A percentile compares a stretch with the other conserved stretches of the same genome.
Conservation (phyloP, 805 yeast species). For the Metschnikowia reukaufii region DNA sequence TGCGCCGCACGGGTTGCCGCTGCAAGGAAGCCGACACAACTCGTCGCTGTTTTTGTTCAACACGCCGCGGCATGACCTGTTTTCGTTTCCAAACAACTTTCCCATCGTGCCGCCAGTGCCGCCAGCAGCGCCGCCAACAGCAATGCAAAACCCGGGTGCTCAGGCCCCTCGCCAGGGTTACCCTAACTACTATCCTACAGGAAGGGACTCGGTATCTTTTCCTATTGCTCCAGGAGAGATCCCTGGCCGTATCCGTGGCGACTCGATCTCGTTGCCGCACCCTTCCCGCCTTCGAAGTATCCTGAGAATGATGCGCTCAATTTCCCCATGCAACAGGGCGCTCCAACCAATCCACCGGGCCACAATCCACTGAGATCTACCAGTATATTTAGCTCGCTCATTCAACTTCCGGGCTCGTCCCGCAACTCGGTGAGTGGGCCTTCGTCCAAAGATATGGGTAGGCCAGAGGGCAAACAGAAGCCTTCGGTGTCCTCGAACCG, state of each 20-base stretch:
- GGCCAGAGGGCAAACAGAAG: conserved; percentile 2
- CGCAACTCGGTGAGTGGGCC: conserved; percentile 34
- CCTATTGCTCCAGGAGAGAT: conserved; percentile 11
- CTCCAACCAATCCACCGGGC: conserved; percentile 2
- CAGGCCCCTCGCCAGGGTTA: conserved; percentile 7
- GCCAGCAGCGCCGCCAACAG: conserved; percentile 2
- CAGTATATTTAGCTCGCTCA: conserved; percentile 39
- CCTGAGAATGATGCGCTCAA: conserved; percentile 7
- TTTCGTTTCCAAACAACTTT: conserved; percentile 27
- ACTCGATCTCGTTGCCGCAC: conserved; percentile 40
- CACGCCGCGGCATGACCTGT: conserved; percentile 31
- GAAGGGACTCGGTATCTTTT: conserved; percentile 18
- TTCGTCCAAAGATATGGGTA: conserved; percentile 9
- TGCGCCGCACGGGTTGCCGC: conserved; percentile 9
- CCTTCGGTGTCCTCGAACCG: conserved; percentile 10
- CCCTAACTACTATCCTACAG: conserved; percentile 22
- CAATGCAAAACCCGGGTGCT: neutral
- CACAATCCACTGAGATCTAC: conserved; percentile 29
- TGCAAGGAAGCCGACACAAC: conserved; percentile 15
- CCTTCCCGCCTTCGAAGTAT: conserved; percentile 22
- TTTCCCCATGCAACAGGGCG: conserved; percentile 6
- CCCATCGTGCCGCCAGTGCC: conserved; percentile 14
- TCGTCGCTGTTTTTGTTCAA: conserved; percentile 25
- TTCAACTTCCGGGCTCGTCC: conserved; percentile 39
- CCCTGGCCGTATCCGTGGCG: conserved; percentile 34